Evolutionary conservation across 345 rosid species (phyloP).

Genomic region (Cochlearia excelsa): DNA sequence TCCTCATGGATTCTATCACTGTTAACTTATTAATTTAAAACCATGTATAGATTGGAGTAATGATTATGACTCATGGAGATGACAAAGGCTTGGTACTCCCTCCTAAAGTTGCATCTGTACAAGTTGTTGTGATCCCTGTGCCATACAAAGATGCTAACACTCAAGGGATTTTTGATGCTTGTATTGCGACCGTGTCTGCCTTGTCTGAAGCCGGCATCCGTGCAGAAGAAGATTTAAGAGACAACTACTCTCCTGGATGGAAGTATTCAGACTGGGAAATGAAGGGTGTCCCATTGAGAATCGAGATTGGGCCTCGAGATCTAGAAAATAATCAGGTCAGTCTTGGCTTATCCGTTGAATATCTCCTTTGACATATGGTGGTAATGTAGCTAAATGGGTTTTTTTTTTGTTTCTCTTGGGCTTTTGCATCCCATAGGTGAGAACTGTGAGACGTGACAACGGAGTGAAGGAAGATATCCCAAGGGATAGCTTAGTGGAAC

Average conservation of each 20-base stretch:
- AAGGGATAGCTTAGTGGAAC: conserved; percentile 54
- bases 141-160: conserved; percentile 91
- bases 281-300: conserved; percentile 96
- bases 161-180: conserved; percentile 79
- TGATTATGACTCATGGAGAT: conserved; percentile 99
- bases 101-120: conserved; percentile 84
- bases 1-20: neutral
- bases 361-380: neutral
- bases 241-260: conserved; percentile 97
- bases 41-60: conserved; percentile 73
- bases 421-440: conserved; percentile 50
- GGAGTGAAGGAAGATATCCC: conserved; percentile 64
- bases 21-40: conserved; percentile 12
- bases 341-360: neutral
- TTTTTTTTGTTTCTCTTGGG: conserved; percentile 11
- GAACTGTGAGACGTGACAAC: conserved; percentile 82
- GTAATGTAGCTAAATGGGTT: conserved; percentile 9
- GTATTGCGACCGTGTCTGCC: conserved; percentile 62
- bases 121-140: conserved; percentile 85
- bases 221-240: conserved; percentile 78
- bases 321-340: conserved; percentile 75
- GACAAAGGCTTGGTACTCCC: conserved; percentile 53
- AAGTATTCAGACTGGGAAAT: conserved; percentile 97
- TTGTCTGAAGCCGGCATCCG: conserved; percentile 68
- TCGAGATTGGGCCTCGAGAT: conserved; percentile 95